A percentile compares a stretch with the other conserved stretches of the same genome.
phyloP scores from a whole-genome alignment of 306 rosid genomes.

The Vigna hirtella region DNA sequence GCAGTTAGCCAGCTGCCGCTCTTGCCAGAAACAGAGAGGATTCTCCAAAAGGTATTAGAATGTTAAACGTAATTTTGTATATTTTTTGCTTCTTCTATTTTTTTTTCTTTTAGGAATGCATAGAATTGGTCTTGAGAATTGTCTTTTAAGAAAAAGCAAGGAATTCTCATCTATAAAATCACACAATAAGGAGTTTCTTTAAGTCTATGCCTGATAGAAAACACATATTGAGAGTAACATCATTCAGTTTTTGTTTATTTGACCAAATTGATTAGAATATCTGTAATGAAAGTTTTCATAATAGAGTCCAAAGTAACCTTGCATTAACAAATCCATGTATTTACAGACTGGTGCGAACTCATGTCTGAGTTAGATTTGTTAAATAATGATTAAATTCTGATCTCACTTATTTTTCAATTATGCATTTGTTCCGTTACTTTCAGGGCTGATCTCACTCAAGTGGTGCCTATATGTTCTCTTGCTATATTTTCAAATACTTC shows the following conservation, averaged over 20 bases:
- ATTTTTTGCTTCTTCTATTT: constrained; percentile 8
- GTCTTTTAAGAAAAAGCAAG: constrained; percentile 12
- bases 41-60: constrained; percentile 35
- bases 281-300: constrained; percentile 22
- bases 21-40: constrained; percentile 25
- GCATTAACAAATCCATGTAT: constrained; percentile 1
- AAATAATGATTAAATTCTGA: constrained; percentile 23
- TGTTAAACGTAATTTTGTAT: not conserved
- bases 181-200: constrained; percentile 8
- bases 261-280: constrained; percentile 23
- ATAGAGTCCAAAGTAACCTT: not conserved
- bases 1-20: constrained; percentile 28
- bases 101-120: constrained; percentile 5
- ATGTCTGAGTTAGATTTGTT: constrained; percentile 7
- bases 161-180: constrained; percentile 39
- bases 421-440: not conserved
- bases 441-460: not conserved
- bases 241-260: constrained; percentile 13
- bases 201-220: constrained; percentile 8
- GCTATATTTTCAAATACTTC: not conserved
- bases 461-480: not conserved
- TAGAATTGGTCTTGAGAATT: constrained; percentile 30
- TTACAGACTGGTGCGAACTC: constrained; percentile 13
- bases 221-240: constrained; percentile 30
- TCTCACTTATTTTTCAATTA: not conserved